phyloP scores from a whole-genome alignment of 2,329 filamentous ascomycete species.

The Talaromyces sp. region DNA sequence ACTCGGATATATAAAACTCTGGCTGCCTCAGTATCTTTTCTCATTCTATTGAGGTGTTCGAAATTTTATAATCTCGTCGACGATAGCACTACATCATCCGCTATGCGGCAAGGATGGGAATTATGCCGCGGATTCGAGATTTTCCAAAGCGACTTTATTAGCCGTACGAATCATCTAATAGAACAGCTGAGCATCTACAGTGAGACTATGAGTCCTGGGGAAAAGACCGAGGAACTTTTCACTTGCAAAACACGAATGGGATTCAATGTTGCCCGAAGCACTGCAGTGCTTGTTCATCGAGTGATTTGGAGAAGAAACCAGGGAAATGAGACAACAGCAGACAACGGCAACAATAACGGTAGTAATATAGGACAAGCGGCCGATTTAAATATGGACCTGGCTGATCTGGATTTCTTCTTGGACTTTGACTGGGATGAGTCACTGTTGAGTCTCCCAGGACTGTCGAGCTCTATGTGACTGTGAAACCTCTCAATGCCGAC shows the following conservation, averaged over 20 bases:
- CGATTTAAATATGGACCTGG: background rate
- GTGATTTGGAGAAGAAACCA: background rate
- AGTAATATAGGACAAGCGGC: background rate
- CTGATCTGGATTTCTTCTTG: slow-evolving; percentile 3
- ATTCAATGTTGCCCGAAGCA: slow-evolving; percentile 10
- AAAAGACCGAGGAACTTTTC: slow-evolving; percentile 8
- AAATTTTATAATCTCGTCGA: slow-evolving; percentile 8
- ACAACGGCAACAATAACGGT: background rate
- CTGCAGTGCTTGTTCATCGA: background rate
- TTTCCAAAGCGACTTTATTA: slow-evolving; percentile 5
- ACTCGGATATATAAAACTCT: slow-evolving; percentile 11
- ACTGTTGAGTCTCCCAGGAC: slow-evolving; percentile 1
- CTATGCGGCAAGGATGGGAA: slow-evolving; percentile 14
- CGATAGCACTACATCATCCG: background rate
- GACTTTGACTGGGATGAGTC: slow-evolving; percentile 15
- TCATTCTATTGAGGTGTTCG: slow-evolving; percentile 11
- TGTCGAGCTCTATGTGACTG: background rate
- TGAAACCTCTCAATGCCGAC: background rate
- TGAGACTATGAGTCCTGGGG: slow-evolving; percentile 5
- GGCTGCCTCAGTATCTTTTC: slow-evolving; percentile 10
- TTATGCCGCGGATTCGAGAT: background rate
- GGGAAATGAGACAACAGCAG: background rate
- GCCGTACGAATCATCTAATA: background rate
- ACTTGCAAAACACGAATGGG: slow-evolving; percentile 11
- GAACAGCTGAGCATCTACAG: slow-evolving; percentile 13